These are phyloP conservation scores for Tympanopsis confertula DNA, from an alignment of 2,329 filamentous ascomycete species.

Conservation along the genomic window DNA sequence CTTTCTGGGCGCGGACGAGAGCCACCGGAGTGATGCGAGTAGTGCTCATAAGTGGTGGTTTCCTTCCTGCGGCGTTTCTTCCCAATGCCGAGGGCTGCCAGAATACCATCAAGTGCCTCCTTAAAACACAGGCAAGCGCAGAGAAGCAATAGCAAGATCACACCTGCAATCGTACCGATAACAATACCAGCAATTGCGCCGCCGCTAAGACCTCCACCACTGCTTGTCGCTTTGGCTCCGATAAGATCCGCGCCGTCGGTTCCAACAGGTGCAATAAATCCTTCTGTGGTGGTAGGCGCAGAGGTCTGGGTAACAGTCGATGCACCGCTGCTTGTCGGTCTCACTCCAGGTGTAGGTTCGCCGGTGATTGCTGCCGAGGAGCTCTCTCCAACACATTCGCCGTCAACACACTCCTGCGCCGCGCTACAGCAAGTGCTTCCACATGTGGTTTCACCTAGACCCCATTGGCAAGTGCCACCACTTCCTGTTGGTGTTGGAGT, in stretches of 20 bases:
- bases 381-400: background rate
- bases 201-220: background rate
- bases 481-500: background rate
- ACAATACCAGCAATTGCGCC: constrained; percentile 1
- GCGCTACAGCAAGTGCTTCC: background rate
- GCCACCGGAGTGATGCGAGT: background rate
- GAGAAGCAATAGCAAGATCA: background rate
- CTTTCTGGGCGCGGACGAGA: background rate
- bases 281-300: background rate
- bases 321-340: background rate
- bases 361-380: background rate
- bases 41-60: background rate
- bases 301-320: background rate
- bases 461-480: background rate
- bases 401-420: background rate
- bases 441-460: background rate
- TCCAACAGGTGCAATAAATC: background rate
- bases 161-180: background rate
- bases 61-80: background rate
- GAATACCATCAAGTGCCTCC: background rate
- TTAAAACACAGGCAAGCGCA: background rate
- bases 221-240: background rate
- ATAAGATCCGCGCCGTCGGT: background rate
- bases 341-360: background rate
- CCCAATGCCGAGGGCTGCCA: background rate